phyloP scores from a whole-genome alignment of 345 rosid species.

The Capsella bursapastoris region DNA sequence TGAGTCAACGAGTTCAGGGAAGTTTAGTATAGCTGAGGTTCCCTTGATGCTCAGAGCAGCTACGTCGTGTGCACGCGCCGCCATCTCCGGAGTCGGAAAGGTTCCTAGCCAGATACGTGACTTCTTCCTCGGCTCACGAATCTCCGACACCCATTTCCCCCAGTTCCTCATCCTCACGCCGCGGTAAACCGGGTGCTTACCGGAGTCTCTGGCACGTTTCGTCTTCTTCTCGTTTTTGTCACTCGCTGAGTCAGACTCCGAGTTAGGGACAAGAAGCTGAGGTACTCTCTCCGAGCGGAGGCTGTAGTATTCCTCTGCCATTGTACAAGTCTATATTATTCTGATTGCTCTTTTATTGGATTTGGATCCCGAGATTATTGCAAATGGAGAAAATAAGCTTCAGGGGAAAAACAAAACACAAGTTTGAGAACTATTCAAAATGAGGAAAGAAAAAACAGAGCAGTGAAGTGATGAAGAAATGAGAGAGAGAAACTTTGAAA shows the following conservation, averaged over 20 bases:
- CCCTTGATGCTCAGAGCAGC: conserved; percentile 93
- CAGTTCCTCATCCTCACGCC: conserved; percentile 93
- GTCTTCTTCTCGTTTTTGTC: conserved; percentile 27
- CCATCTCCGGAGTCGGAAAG: conserved; percentile 94
- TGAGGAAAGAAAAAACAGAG: conserved; percentile 26
- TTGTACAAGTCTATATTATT: conserved; percentile 32
- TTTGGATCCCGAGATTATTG: conserved; percentile 33
- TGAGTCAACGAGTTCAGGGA: conserved; percentile 71
- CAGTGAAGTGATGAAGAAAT: conserved; percentile 25
- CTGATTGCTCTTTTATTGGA: background rate
- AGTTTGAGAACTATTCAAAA: conserved; percentile 28
- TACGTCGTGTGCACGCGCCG: conserved; percentile 95
- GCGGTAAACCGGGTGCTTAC: conserved; percentile 75
- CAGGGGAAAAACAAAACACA: background rate
- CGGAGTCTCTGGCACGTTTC: conserved; percentile 59
- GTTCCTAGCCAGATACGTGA: conserved; percentile 97
- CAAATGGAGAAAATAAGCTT: background rate
- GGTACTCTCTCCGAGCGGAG: conserved; percentile 19
- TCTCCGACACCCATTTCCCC: conserved; percentile 99
- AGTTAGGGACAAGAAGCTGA: conserved; percentile 25
- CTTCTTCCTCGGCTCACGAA: conserved; percentile 90
- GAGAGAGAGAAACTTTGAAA: conserved; percentile 31
- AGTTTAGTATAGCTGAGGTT: conserved; percentile 76
- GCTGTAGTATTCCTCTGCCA: conserved; percentile 36
- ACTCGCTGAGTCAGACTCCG: conserved; percentile 19